Evolutionary conservation across 441 rosid species (phyloP), one percentile per base, ranked within the genome.

Genomic region (Erysimum pusillum): DNA sequence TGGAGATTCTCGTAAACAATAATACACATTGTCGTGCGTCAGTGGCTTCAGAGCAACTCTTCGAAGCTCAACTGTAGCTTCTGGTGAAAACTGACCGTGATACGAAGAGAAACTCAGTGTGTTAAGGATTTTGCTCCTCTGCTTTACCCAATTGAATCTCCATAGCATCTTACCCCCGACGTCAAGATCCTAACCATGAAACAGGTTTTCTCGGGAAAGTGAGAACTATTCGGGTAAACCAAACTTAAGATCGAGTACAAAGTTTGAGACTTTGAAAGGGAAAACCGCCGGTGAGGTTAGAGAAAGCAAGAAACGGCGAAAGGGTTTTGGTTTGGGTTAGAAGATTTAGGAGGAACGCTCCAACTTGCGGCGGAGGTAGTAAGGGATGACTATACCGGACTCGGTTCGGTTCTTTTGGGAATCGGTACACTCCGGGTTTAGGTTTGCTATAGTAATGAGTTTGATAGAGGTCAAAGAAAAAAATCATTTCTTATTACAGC

Each of bases 1-100:
- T 12, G 87, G 75, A 76, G 89, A 90, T 62, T 78, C 63, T 63
- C 82, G 28, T 22, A 92, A 51, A 20, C 85, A 49, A 42, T 88
- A 83, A 46, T 80, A 76, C 17, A 90, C 92, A 32, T 71, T 60
- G 22, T 83, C 86, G 67, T 87, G 86, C 9, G 86, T 82, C 54
- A 92, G 65, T 45, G 64, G 63, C 51, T 56, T 44, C 22, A 34
- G 63, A 73, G 46, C 66, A 76, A 28, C 9, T 42, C 28, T 42
- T 12, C 62, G 53, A 36, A 57, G 32, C 17, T 54, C 34, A 49
- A 32, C 53, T 12, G 15, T 25, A 25, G 28, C n/a, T 14, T 41
- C 58, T 32, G 46, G 7, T 39, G 73, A 62, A 18, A 62, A 60
- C 7, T 75, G 74, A 74, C 48, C 25, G 25, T 66, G 73, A 48